These are phyloP conservation scores for Sugiyamaella neomexicana DNA, from an alignment of 1,139 yeast genomes.

Conservation along the genomic window DNA sequence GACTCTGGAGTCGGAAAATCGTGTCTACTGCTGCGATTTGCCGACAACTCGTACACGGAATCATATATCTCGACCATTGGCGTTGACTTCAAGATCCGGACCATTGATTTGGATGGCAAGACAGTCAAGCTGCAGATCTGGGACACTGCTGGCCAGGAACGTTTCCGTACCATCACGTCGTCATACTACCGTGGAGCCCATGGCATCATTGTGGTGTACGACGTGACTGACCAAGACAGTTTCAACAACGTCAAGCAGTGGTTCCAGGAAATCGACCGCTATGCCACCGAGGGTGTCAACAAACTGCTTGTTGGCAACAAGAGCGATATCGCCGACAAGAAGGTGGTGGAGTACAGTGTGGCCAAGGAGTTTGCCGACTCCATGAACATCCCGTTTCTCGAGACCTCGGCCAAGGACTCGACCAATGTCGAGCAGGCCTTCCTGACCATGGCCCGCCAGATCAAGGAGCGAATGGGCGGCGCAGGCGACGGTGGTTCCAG, in stretches of 20 bases:
- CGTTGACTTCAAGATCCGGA: conserved; percentile 96
- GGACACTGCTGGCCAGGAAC: conserved; percentile 99
- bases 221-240: conserved; percentile 96
- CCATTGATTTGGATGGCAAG: conserved; percentile 94
- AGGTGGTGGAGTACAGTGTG: conserved; percentile 92
- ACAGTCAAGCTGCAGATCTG: conserved; percentile 96
- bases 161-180: conserved; percentile 96
- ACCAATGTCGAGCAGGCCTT: conserved; percentile 98
- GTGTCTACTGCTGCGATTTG: conserved; percentile 89
- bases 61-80: conserved; percentile 98
- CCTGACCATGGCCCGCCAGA: conserved; percentile 98
- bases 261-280: conserved; percentile 98
- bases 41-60: conserved; percentile 96
- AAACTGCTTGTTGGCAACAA: conserved; percentile 95
- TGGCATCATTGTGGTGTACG: conserved; percentile 96
- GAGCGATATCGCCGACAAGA: conserved; percentile 90
- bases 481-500: conserved; percentile 52
- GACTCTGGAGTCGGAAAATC: conserved; percentile 99
- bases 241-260: conserved; percentile 97
- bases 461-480: conserved; percentile 92
- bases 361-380: conserved; percentile 99
- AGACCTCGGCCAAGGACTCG: conserved; percentile 92
- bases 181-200: conserved; percentile 98
- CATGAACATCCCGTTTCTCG: conserved; percentile 91
- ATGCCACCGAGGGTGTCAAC: conserved; percentile 97